Conservation (phyloP, 2,329 filamentous ascomycete species). For the Zasmidium citrigriseum region DNA sequence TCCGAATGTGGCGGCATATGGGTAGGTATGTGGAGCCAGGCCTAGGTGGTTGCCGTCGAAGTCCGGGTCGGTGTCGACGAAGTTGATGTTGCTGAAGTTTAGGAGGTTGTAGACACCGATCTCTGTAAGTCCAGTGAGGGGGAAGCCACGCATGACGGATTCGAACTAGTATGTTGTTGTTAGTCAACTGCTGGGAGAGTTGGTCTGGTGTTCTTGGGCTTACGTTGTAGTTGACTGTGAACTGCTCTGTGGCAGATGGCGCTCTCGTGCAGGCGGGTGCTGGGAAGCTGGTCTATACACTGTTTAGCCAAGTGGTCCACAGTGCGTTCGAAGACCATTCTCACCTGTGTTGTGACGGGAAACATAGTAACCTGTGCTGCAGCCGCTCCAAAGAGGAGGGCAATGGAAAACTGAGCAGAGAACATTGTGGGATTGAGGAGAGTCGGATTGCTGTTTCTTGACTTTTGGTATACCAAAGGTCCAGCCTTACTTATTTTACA, state of each 20-base stretch:
- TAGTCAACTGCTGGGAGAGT: neutral
- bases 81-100: constrained; percentile 18
- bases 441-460: no score
- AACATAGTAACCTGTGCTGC: constrained; percentile 12
- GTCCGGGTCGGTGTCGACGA: constrained; percentile 20
- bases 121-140: constrained; percentile 11
- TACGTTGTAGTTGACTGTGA: constrained; percentile 19
- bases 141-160: constrained; percentile 12
- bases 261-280: constrained; percentile 11
- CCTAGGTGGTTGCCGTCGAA: constrained; percentile 22
- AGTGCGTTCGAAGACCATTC: neutral
- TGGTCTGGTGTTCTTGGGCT: neutral
- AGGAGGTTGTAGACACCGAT: constrained; percentile 23
- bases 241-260: constrained; percentile 7
- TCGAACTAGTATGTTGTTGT: constrained; percentile 10
- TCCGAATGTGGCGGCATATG: constrained; percentile 18
- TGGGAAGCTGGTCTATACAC: constrained; percentile 12
- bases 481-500: neutral
- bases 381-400: constrained; percentile 5
- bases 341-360: constrained; percentile 14
- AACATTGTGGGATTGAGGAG: neutral
- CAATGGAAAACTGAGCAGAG: neutral
- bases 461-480: neutral
- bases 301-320: no score
- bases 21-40: constrained; percentile 20